Conservation (phyloP, 2,329 filamentous ascomycete genomes). For the Arachnomyces sp. region DNA sequence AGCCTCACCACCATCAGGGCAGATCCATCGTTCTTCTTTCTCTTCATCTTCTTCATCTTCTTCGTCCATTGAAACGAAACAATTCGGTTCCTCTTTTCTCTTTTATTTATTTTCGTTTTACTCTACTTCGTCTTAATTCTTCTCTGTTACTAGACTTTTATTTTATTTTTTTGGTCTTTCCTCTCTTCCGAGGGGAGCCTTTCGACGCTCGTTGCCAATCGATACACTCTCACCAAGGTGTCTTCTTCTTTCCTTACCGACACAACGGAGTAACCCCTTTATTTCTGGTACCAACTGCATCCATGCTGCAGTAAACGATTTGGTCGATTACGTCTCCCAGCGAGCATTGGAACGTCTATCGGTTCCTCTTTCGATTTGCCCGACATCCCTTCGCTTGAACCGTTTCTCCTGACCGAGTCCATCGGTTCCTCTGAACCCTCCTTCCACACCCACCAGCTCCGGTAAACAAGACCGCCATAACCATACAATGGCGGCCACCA, state of each 20-base stretch:
- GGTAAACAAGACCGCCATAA: not conserved
- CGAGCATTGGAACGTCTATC: no score
- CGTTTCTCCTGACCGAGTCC: not conserved
- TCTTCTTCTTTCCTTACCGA: no score
- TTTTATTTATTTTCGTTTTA: slow-evolving; percentile 3
- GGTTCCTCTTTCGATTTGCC: not conserved
- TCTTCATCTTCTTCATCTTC: no score
- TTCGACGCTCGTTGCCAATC: not conserved
- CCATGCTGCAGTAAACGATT: no score
- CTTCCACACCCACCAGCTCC: not conserved
- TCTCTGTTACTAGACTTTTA: not conserved
- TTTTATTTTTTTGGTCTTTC: not conserved
- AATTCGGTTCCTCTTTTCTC: not conserved
- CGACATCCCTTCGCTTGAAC: not conserved
- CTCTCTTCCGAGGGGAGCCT: no score
- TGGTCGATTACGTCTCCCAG: no score
- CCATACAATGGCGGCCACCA: slow-evolving; percentile 25
- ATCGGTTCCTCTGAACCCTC: no score
- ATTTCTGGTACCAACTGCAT: no score
- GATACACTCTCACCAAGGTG: not conserved
- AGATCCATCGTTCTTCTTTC: no score
- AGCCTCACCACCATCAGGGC: no score
- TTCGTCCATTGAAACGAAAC: not conserved
- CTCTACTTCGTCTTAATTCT: not conserved
- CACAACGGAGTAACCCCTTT: not conserved